Conservation (phyloP, 1,284 basidiomycete genomes). For the Phellopilus nigrolimitatus region DNA sequence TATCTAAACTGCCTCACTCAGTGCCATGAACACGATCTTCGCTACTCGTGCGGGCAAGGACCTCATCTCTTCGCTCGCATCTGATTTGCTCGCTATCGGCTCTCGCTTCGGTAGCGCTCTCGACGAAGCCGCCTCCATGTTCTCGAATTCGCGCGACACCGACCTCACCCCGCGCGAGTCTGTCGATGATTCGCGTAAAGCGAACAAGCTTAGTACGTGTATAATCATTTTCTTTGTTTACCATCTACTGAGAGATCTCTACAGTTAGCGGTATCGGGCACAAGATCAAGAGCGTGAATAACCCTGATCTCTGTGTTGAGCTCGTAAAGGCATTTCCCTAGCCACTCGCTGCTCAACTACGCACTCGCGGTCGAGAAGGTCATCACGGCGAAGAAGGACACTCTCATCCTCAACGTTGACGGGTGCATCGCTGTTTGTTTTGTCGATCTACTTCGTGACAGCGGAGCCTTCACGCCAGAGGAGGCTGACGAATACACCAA, state of each 20-base stretch:
- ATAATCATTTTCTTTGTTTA: too few relatives aligned
- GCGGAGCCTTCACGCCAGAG: conserved; percentile 91
- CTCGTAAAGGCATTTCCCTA: too few relatives aligned
- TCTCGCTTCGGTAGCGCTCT: too few relatives aligned
- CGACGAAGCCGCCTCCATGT: conserved; percentile 95
- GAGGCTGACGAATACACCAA: conserved; percentile 98
- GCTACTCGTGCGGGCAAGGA: conserved; percentile 99
- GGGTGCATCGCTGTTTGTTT: conserved; percentile 98
- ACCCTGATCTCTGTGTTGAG: too few relatives aligned
- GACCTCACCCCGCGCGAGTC: conserved; percentile 96
- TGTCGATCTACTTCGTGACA: too few relatives aligned
- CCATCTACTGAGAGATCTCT: too few relatives aligned
- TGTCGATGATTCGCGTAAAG: too few relatives aligned
- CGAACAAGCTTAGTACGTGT: too few relatives aligned
- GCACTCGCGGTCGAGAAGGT: too few relatives aligned
- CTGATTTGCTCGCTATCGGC: conserved; percentile 96
- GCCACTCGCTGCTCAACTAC: too few relatives aligned
- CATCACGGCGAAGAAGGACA: conserved; percentile 97
- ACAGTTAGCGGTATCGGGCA: too few relatives aligned
- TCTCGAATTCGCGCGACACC: conserved; percentile 85
- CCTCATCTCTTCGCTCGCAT: conserved; percentile 92
- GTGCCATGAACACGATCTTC: conserved; percentile 99
- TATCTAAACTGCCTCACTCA: conserved; percentile 35
- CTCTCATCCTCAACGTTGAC: conserved; percentile 94
- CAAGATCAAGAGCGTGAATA: too few relatives aligned